Evolutionary conservation across 176 grass and related monocot genomes (phyloP), one percentile per base, ranked within the genome.

Genomic region (Oryza officinalis): DNA sequence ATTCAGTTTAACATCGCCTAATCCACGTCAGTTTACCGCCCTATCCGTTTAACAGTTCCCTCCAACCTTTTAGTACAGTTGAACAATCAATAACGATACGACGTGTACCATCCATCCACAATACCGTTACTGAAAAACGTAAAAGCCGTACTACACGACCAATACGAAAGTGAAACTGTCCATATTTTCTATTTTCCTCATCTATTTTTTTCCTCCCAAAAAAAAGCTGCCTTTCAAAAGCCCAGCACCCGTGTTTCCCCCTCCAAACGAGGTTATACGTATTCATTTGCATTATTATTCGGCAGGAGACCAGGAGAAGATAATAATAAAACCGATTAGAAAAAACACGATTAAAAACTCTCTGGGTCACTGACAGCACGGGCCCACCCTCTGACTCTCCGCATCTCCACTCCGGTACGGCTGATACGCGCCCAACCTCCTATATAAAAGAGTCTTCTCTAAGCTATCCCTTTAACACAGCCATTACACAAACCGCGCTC

Each of bases 141-240:
- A 60, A 86, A 87, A 77, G 70, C 70, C 52, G 20, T 40, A 49
- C 49, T 40, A 49, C 49, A 18, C 4, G 15, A 17, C 0, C 12
- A 13, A 44, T 35, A 87, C 15, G 37, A 71, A 22, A 40, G 67
- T 20, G 86, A 84, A 89, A 69, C 81, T n/a, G 76, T 46, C 86
- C 81, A 35, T 33, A 35, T 35, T 35, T 35, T 35, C 33, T 69
- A 30, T 59, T 79, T 80, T 18, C 32, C 5, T 31, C 30, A 30
- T 30, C 71, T 75, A 65, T 17, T 65, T 65, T 65, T 40, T 5
- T 50, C 13, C 14, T 6, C 2, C 13, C 13, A 5, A 17, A 2
- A 3, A 85, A 89, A 85, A 59, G 30, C 77, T 28, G 37, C 63
- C 69, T 2, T 71, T 84, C 57, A 23, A 69, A 72, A 26, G 35